Percentiles rank a stretch among this genome's conserved stretches.
phyloP scores from a whole-genome alignment of 2,329 filamentous ascomycete species.

The Paecilomyces dactylethromorphus region DNA sequence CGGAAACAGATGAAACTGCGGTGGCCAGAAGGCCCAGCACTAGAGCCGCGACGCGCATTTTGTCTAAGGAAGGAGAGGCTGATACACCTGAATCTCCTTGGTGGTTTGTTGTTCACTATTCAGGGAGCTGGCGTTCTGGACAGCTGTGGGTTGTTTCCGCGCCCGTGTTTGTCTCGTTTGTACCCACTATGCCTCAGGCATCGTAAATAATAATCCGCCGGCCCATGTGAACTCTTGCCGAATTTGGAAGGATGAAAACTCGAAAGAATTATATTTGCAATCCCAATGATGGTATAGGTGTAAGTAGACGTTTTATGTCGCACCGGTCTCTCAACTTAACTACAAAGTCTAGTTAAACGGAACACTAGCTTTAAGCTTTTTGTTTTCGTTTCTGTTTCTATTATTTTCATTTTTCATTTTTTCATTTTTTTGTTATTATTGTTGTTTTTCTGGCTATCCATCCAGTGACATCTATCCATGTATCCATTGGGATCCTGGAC shows the following conservation, averaged over 20 bases:
- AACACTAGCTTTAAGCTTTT: too few relatives aligned
- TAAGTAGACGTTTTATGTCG: too few relatives aligned
- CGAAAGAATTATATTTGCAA: too few relatives aligned
- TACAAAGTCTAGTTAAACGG: too few relatives aligned
- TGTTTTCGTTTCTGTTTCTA: too few relatives aligned
- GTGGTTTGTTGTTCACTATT: neutral
- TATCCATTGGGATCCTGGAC: too few relatives aligned
- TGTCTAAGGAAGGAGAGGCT: constrained; percentile 10
- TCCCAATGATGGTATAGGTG: too few relatives aligned
- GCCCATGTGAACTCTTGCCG: neutral
- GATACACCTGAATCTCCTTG: constrained; percentile 11
- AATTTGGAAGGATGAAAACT: neutral
- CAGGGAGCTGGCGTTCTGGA: constrained; percentile 22
- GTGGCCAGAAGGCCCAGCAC: constrained; percentile 65
- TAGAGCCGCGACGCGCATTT: constrained; percentile 60
- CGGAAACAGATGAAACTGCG: constrained; percentile 63
- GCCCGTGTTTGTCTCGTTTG: constrained; percentile 24
- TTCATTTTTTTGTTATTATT: too few relatives aligned
- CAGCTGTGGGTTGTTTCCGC: constrained; percentile 19
- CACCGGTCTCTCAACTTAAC: too few relatives aligned
- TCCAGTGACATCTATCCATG: too few relatives aligned
- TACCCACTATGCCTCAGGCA: constrained; percentile 7
- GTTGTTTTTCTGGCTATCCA: too few relatives aligned
- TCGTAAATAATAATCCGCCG: neutral
- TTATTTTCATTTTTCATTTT: too few relatives aligned